Conservation (phyloP, 257 asterid species). For the Lycium ferocissimum region DNA sequence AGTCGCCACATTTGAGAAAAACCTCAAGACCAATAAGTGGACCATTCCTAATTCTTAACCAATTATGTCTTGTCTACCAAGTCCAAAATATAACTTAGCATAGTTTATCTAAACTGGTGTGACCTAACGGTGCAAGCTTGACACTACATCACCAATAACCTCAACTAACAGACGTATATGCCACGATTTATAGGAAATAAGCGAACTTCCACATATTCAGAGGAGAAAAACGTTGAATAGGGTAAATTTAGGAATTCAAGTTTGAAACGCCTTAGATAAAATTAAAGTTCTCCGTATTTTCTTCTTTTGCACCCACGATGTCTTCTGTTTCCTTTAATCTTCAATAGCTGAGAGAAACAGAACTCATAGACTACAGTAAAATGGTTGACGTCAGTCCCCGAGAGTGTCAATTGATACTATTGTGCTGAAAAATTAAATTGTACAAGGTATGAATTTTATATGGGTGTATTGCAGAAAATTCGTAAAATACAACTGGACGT, state of each 20-base stretch:
- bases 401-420: neutral
- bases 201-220: constrained; percentile 4
- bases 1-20: neutral
- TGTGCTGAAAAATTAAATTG: neutral
- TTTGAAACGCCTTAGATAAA: constrained; percentile 39
- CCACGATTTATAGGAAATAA: neutral
- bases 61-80: too few species aligned
- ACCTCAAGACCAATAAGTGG: neutral
- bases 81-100: neutral
- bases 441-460: too few species aligned
- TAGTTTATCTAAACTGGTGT: neutral
- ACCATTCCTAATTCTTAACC: neutral
- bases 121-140: neutral
- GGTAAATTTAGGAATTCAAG: constrained; percentile 26
- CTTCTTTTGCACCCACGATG: neutral
- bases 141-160: neutral
- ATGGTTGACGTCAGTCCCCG: neutral
- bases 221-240: neutral
- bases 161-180: neutral
- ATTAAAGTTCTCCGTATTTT: neutral
- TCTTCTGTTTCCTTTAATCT: neutral
- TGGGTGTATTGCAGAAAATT: too few species aligned
- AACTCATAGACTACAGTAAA: neutral
- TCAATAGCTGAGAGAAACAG: neutral
- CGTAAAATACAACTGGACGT: too few species aligned